Conservation (phyloP, 2,329 filamentous ascomycete species). For the Ascochyta rabiei region DNA sequence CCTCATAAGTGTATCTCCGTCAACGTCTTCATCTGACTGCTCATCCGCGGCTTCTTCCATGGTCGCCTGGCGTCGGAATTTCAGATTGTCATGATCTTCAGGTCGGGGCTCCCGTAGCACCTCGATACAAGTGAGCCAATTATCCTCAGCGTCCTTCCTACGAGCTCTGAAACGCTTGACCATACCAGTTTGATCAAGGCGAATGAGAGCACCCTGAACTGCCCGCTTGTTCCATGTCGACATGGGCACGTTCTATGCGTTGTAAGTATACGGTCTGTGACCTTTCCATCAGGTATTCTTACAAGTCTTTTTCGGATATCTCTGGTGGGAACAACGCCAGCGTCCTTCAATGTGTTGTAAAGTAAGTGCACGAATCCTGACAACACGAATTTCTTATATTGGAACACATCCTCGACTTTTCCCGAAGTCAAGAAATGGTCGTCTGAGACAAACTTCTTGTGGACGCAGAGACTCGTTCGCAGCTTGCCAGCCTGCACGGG, state of each 20-base stretch:
- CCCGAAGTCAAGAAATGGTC: slow-evolving; percentile 34
- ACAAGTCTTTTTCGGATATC: slow-evolving; percentile 59
- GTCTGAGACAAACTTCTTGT: slow-evolving; percentile 56
- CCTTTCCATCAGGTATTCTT: slow-evolving; percentile 22
- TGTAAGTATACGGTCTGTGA: slow-evolving; percentile 19
- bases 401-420: slow-evolving; percentile 44
- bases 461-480: slow-evolving; percentile 62
- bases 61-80: slow-evolving; percentile 31
- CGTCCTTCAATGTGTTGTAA: slow-evolving; percentile 57
- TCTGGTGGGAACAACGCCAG: slow-evolving; percentile 57
- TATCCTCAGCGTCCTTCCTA: slow-evolving; percentile 32
- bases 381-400: slow-evolving; percentile 53
- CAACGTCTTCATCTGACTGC: slow-evolving; percentile 37
- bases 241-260: slow-evolving; percentile 36
- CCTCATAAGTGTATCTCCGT: slow-evolving; percentile 38
- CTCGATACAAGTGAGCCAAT: slow-evolving; percentile 48
- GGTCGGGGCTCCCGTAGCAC: slow-evolving; percentile 47
- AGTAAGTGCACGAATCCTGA: slow-evolving; percentile 57
- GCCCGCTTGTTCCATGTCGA: slow-evolving; percentile 48
- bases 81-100: slow-evolving; percentile 43
- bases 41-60: slow-evolving; percentile 24
- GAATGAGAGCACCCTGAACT: slow-evolving; percentile 47
- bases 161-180: slow-evolving; percentile 47
- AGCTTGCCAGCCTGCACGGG: slow-evolving; percentile 49
- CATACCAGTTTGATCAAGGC: slow-evolving; percentile 49